These are phyloP conservation scores for Arxiozyma bovina DNA, from an alignment of 1,139 yeast species.

Conservation along the genomic window DNA sequence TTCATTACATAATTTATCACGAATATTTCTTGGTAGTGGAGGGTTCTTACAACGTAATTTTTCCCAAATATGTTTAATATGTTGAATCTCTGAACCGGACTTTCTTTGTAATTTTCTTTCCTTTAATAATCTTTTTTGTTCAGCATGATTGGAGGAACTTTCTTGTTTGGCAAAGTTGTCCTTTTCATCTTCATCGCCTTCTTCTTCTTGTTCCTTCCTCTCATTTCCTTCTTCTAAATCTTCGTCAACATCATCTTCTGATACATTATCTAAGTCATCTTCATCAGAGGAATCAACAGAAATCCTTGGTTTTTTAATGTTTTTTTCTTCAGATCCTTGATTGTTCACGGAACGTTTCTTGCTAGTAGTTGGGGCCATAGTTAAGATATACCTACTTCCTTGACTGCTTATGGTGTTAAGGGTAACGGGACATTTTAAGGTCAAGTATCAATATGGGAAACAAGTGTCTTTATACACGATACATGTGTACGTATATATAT, in stretches of 20 bases:
- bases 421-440: background rate
- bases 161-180: slow-evolving; percentile 22
- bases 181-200: slow-evolving; percentile 22
- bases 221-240: slow-evolving; percentile 14
- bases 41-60: slow-evolving; percentile 78
- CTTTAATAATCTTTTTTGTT: slow-evolving; percentile 66
- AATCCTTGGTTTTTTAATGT: slow-evolving; percentile 25
- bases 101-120: slow-evolving; percentile 85
- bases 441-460: background rate
- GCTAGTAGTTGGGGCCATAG: slow-evolving; percentile 20
- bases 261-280: slow-evolving; percentile 22
- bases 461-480: too few relatives aligned
- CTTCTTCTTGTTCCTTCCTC: slow-evolving; percentile 18
- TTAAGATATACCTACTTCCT: background rate
- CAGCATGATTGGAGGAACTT: slow-evolving; percentile 57
- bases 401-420: background rate
- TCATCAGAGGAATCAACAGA: slow-evolving; percentile 29
- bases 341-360: slow-evolving; percentile 15
- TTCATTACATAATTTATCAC: slow-evolving; percentile 74
- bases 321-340: slow-evolving; percentile 9
- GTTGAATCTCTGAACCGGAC: slow-evolving; percentile 76
- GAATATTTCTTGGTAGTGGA: slow-evolving; percentile 66
- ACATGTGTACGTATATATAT: background rate
- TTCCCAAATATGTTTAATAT: slow-evolving; percentile 87
- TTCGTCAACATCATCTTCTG: slow-evolving; percentile 14